Conservation (phyloP, 139 green algal species). For the Zygnema circumcarinatum region DNA sequence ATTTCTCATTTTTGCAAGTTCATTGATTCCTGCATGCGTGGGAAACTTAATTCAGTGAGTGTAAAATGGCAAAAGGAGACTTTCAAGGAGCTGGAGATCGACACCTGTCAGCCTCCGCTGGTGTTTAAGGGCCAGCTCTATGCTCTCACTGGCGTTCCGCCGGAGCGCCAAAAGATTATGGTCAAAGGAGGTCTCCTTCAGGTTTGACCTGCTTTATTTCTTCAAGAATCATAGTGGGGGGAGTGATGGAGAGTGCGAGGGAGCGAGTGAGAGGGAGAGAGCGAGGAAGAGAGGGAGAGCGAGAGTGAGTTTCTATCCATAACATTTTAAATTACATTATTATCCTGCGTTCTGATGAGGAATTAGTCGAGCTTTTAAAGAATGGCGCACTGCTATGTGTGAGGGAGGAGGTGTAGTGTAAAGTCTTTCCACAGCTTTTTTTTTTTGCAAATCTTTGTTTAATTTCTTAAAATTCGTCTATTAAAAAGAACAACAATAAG, state of each 20-base stretch:
- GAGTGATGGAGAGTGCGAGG: too few species aligned
- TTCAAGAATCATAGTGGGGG: too few species aligned
- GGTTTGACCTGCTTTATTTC: constrained; percentile 42
- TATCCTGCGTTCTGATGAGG: constrained; percentile 1
- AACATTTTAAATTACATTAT: constrained; percentile 20
- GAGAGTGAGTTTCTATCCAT: constrained; percentile 1
- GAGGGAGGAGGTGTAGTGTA: too few species aligned
- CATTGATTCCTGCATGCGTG: background rate
- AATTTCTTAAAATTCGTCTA: too few species aligned
- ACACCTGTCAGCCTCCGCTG: constrained; percentile 75
- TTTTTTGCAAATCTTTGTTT: too few species aligned
- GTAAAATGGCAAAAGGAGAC: constrained; percentile 94
- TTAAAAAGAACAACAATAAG: too few species aligned
- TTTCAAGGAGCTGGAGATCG: constrained; percentile 86
- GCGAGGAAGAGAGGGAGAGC: too few species aligned
- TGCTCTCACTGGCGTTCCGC: constrained; percentile 87
- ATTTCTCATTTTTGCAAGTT: background rate
- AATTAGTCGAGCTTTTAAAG: too few species aligned
- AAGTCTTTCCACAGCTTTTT: too few species aligned
- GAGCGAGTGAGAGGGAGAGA: too few species aligned
- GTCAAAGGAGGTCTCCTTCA: constrained; percentile 94
- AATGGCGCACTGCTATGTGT: too few species aligned
- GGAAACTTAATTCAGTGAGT: constrained; percentile 64
- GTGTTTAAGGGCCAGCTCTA: constrained; percentile 98
- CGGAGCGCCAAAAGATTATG: constrained; percentile 96